These are phyloP conservation scores for Torulaspora pretoriensis DNA, from an alignment of 1,139 yeast species.

Conservation along the genomic window DNA sequence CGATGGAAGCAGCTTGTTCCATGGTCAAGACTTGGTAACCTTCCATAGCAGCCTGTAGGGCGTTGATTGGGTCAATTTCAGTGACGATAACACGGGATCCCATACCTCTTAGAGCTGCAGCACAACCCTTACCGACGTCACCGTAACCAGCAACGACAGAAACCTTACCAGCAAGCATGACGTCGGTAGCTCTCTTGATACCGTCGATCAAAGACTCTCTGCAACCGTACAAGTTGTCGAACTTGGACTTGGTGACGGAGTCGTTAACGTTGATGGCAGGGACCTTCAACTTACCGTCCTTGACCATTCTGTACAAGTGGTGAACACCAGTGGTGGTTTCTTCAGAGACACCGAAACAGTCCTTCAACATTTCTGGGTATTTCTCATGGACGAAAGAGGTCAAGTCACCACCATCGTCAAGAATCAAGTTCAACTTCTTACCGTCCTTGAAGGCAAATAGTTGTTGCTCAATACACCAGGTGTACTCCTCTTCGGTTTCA, in stretches of 20 bases:
- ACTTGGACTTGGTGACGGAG: conserved; percentile 98
- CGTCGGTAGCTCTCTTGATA: conserved; percentile 99
- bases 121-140: conserved; percentile 99
- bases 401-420: conserved; percentile 99
- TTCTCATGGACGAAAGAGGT: conserved; percentile 96
- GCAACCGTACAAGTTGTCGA: conserved; percentile 99
- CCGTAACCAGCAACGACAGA: conserved; percentile 99
- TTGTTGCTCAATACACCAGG: conserved; percentile 99
- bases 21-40: conserved; percentile 97
- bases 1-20: conserved; percentile 89
- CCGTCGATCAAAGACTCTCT: conserved; percentile 98
- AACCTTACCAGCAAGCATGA: conserved; percentile 99
- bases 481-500: conserved; percentile 99
- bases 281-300: conserved; percentile 85
- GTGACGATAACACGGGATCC: conserved; percentile 99
- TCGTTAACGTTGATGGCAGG: conserved; percentile 99
- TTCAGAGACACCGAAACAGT: conserved; percentile 95
- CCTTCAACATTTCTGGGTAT: conserved; percentile 96
- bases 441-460: conserved; percentile 96
- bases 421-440: conserved; percentile 92
- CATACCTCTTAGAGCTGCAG: conserved; percentile 98
- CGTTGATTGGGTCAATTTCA: conserved; percentile 98
- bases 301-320: conserved; percentile 95
- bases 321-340: conserved; percentile 99
- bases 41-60: conserved; percentile 98